Percentiles rank a stretch among this genome's conserved stretches.
These are phyloP conservation scores for Ottelia alismoides DNA, from an alignment of 106 monocot species.

Conservation along the genomic window DNA sequence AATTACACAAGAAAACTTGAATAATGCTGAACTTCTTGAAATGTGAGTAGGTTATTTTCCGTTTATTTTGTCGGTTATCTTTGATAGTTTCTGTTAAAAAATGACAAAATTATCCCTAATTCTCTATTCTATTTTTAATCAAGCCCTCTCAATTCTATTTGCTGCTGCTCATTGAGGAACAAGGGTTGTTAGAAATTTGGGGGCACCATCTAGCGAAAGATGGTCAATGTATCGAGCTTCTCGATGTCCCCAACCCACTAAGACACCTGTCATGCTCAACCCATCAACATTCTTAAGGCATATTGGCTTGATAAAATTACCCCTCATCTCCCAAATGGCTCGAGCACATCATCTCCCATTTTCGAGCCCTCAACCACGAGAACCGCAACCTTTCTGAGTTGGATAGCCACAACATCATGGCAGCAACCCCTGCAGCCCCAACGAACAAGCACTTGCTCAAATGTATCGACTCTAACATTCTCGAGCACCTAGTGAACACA, in stretches of 20 bases:
- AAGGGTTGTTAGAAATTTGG: too few species aligned
- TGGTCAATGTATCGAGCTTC: constrained; percentile 2
- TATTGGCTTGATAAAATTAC: not conserved
- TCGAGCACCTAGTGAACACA: constrained; percentile 4
- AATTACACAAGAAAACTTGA: too few species aligned
- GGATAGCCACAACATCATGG: constrained; percentile 6
- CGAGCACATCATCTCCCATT: constrained; percentile 8
- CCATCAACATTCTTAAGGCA: constrained; percentile 8
- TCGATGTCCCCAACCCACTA: not conserved
- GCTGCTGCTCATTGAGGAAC: too few species aligned
- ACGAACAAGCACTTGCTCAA: constrained; percentile 3
- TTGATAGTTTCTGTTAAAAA: too few species aligned
- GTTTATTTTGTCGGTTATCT: too few species aligned
- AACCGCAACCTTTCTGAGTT: constrained; percentile 6
- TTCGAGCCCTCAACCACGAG: not conserved
- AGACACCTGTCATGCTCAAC: constrained; percentile 3
- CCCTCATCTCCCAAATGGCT: constrained; percentile 3
- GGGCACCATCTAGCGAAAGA: too few species aligned
- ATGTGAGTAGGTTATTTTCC: too few species aligned
- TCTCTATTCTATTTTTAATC: too few species aligned
- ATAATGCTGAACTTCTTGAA: too few species aligned
- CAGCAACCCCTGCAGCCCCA: constrained; percentile 3
- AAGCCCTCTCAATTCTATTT: too few species aligned
- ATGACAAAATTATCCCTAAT: too few species aligned
- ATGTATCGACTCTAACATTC: not conserved